Evolutionary conservation across 169 alveolate genomes (phyloP).

Genomic region (Plasmodium chabaudi): DNA sequence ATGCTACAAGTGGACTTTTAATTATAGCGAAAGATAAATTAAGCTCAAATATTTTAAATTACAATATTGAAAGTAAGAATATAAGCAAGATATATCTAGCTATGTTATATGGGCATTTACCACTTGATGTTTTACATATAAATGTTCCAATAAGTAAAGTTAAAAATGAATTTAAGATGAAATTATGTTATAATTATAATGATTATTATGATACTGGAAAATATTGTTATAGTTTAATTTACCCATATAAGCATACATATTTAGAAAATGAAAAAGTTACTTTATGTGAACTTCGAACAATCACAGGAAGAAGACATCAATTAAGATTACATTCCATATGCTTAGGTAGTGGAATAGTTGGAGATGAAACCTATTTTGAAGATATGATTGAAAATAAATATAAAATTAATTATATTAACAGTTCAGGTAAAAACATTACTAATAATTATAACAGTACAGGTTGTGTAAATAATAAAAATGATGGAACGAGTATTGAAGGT

Average conservation of each 20-base stretch:
- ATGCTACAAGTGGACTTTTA: conserved; percentile 76
- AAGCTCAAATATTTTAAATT: conserved; percentile 53
- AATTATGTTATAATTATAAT: conserved; percentile 64
- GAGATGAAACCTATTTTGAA: conserved; percentile 76
- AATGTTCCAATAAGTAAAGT: conserved; percentile 69
- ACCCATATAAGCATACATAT: conserved; percentile 63
- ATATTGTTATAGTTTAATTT: conserved; percentile 69
- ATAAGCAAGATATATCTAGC: conserved; percentile 74
- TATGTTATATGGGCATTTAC: conserved; percentile 67
- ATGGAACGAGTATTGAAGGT: neutral
- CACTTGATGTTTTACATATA: conserved; percentile 57
- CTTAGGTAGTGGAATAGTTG: conserved; percentile 70
- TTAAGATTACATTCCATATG: conserved; percentile 55
- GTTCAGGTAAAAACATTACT: neutral
- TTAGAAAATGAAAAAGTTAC: conserved; percentile 67
- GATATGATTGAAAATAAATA: conserved; percentile 66
- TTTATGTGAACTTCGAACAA: conserved; percentile 65
- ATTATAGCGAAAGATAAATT: conserved; percentile 69
- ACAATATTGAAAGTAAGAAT: conserved; percentile 59
- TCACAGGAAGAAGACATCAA: conserved; percentile 77
- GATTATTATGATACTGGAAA: conserved; percentile 71
- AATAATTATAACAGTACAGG: neutral
- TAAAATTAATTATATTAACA: conserved; percentile 19
- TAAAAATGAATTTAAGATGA: conserved; percentile 68
- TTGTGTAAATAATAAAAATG: neutral